These are phyloP conservation scores for Aureoboletus auriporus DNA, from an alignment of 768 basidiomycete genomes.

Conservation along the genomic window DNA sequence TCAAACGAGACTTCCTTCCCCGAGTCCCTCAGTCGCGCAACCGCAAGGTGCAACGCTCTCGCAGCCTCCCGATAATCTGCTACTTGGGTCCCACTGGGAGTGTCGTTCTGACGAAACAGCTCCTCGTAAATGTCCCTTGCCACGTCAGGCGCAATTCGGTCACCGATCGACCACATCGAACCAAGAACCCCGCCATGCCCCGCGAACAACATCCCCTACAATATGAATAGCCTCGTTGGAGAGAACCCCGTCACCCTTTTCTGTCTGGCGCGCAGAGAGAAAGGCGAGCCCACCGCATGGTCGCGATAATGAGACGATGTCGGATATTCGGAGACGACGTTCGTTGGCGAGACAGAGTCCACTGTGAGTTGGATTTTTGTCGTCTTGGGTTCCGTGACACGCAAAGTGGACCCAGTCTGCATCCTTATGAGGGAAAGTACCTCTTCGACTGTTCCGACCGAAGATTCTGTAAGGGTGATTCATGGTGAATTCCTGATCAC, in stretches of 20 bases:
- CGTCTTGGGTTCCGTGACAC: background rate
- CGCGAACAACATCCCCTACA: no score
- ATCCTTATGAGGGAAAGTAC: no score
- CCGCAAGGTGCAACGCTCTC: background rate
- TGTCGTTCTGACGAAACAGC: background rate
- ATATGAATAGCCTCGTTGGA: no score
- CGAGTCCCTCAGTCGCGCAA: background rate
- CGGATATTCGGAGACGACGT: background rate
- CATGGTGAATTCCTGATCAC: background rate
- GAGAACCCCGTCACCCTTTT: background rate
- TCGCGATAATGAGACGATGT: background rate
- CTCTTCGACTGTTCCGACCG: background rate
- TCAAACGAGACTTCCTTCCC: background rate
- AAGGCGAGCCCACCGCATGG: background rate
- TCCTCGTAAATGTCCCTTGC: constrained; percentile 24
- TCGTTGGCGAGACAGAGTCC: background rate
- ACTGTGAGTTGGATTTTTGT: background rate
- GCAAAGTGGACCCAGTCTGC: background rate
- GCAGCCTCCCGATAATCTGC: background rate
- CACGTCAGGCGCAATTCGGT: constrained; percentile 23
- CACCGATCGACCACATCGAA: constrained; percentile 42
- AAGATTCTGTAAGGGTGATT: no score
- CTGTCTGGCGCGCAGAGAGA: background rate
- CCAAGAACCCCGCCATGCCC: constrained; percentile 25
- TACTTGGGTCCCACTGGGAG: background rate